Percentiles rank a stretch among this genome's conserved stretches.
Conservation (phyloP, 2,329 filamentous ascomycete genomes). For the Colletotrichum gloeosporioides region DNA sequence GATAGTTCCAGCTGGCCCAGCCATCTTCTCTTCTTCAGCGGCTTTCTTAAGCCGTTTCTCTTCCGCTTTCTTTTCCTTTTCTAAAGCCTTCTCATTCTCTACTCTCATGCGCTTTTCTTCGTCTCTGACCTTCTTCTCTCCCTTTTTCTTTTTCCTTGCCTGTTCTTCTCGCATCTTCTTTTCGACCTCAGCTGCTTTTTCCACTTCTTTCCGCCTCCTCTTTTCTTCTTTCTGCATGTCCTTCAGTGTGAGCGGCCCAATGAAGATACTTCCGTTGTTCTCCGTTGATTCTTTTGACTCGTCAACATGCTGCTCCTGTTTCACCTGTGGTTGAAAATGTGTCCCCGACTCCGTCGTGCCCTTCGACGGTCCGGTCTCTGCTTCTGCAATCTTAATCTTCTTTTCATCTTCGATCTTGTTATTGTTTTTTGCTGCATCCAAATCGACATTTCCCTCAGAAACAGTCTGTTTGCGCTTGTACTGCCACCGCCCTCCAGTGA, state of each 20-base stretch:
- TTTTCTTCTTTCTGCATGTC: background rate
- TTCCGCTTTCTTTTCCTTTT: background rate
- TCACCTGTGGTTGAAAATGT: background rate
- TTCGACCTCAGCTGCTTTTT: background rate
- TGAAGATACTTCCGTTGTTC: accelerated
- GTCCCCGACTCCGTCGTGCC: background rate
- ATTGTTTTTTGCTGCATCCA: background rate
- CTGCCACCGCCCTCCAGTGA: conserved; percentile 25
- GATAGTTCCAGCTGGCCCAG: background rate
- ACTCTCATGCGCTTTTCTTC: background rate
- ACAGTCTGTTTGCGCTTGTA: background rate
- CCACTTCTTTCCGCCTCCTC: background rate
- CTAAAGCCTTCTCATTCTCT: background rate
- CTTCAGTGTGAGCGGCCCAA: background rate
- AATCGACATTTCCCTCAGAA: background rate
- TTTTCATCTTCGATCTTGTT: background rate
- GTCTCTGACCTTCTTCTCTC: background rate
- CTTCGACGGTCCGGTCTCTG: background rate
- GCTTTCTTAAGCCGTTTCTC: background rate
- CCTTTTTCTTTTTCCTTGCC: background rate
- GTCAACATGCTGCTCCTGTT: background rate
- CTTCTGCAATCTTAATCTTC: background rate
- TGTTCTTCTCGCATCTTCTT: background rate
- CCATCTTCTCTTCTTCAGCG: background rate
- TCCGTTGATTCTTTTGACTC: background rate